These are phyloP conservation scores for Saccharomyces eubayanus DNA, from an alignment of 805 yeast species.

Conservation along the genomic window DNA sequence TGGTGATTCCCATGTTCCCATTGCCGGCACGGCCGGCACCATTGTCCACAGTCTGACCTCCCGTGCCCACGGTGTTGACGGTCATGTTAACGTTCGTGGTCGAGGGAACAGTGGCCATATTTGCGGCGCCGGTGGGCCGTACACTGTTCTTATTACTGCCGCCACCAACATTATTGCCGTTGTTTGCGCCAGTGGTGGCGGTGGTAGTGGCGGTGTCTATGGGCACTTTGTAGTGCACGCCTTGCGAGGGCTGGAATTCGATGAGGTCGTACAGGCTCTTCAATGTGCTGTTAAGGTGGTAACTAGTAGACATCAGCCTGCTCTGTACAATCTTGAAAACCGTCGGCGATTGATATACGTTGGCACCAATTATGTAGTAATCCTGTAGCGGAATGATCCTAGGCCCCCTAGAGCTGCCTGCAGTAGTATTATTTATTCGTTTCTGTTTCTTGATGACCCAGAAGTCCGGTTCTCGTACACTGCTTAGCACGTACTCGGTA, in stretches of 20 bases:
- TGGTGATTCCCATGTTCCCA: constrained; percentile 8
- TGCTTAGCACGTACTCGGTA: constrained; percentile 67
- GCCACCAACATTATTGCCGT: constrained; percentile 1
- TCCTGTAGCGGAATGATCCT: constrained; percentile 51
- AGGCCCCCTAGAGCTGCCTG: constrained; percentile 7
- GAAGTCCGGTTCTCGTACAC: constrained; percentile 78
- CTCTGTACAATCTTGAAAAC: constrained; percentile 65
- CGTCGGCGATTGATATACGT: constrained; percentile 83
- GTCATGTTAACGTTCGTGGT: constrained; percentile 11
- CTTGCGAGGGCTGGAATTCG: constrained; percentile 51
- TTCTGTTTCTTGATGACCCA: constrained; percentile 86
- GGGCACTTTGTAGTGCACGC: constrained; percentile 28
- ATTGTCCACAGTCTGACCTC: constrained; percentile 2
- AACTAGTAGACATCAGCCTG: constrained; percentile 47
- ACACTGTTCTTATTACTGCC: constrained; percentile 1
- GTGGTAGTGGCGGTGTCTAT: constrained; percentile 2
- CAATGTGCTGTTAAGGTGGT: constrained; percentile 39
- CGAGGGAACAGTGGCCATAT: constrained; percentile 3
- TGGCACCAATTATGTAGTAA: constrained; percentile 85
- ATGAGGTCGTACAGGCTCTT: constrained; percentile 41
- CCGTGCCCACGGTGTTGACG: background rate
- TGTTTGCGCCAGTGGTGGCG: constrained; percentile 1
- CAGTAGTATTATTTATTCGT: constrained; percentile 38
- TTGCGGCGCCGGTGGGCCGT: background rate
- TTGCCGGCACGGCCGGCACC: background rate